Evolutionary conservation across 202 grass and related monocot species (phyloP), one percentile per base, ranked within the genome.

Genomic region (Brachypodium distachyon): DNA sequence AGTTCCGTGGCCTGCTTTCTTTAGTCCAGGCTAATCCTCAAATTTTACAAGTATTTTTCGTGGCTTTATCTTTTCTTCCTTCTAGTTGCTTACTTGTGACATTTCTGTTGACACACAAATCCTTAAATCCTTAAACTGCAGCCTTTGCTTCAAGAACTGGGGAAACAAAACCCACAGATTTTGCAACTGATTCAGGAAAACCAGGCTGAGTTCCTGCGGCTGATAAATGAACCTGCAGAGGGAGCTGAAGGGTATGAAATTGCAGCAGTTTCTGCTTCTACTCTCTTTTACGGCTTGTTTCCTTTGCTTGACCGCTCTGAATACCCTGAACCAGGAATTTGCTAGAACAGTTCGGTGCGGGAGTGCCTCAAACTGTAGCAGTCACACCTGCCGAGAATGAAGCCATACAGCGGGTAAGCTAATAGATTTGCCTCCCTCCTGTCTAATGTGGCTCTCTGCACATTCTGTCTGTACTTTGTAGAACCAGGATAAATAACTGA

Each of bases 1-100:
- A 97, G 70, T 93, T 97, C 77, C 85, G 81, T 86, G 82, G 62
- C 26, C 73, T 97, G 51, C 85, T 90, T 79, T 63, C 82, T 61
- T 80, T 97, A 77, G 93, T 97, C 38, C 93, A 97, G 77, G 79
- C 93, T 53, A 93, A 97, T 9, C 93, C 93, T 73, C 72, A 88
- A 50, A 90, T 97, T 42, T 76, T 97, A 68, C 93, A 93, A 87
- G 93, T 97, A 74, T 12, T 46, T 59, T 88, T 34, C 56, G 26
- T 61, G 41, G 23, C 59, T 21, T 36, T 21, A 52, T 52, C 64
- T 52, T 21, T 38, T 56, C 17, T n/a, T n/a, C n/a, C 1, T 25
- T 43, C 55, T 14, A 33, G n/a, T 34, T 46, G 32, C 46, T 27
- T 51, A 48, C 55, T 41, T 43, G 16, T 54, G 49, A 44, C 27